A percentile compares a stretch with the other conserved stretches of the same genome.
phyloP scores from a whole-genome alignment of 2,329 filamentous ascomycete genomes.

The Alternaria novae-zelandiae region DNA sequence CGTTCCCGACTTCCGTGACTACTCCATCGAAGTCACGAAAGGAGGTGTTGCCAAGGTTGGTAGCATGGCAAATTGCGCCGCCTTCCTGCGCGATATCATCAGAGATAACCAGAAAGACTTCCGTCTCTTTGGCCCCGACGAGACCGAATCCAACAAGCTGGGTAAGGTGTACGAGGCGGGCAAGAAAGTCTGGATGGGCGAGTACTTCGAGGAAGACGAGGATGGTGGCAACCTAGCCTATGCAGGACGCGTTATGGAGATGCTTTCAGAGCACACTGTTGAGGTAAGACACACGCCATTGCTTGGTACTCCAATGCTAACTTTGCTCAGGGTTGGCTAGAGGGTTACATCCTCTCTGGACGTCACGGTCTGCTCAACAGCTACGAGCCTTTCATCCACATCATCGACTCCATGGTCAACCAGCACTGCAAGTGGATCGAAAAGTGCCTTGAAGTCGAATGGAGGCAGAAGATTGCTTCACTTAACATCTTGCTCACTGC shows the following conservation, averaged over 20 bases:
- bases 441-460: constrained; percentile 79
- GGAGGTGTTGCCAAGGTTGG: constrained; percentile 63
- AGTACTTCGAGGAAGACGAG: constrained; percentile 76
- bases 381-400: constrained; percentile 83
- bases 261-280: constrained; percentile 80
- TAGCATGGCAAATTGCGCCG: constrained; percentile 74
- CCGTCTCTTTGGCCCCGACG: constrained; percentile 79
- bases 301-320: constrained; percentile 8
- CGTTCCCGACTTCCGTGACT: constrained; percentile 73
- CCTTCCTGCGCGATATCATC: constrained; percentile 72
- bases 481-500: constrained; percentile 81
- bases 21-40: constrained; percentile 67
- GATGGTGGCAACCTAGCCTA: constrained; percentile 76
- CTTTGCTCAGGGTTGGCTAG: constrained; percentile 63
- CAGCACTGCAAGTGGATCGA: constrained; percentile 88
- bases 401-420: constrained; percentile 86
- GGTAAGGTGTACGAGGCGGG: constrained; percentile 72
- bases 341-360: constrained; percentile 78
- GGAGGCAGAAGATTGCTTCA: constrained; percentile 74
- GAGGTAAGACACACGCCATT: constrained; percentile 56
- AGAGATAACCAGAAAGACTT: constrained; percentile 70
- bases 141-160: constrained; percentile 83
- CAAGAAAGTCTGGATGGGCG: constrained; percentile 82
- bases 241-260: constrained; percentile 79
- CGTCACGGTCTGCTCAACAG: constrained; percentile 79